Conservation (phyloP, 1,139 yeast species). For the Candida frijolesensis region DNA sequence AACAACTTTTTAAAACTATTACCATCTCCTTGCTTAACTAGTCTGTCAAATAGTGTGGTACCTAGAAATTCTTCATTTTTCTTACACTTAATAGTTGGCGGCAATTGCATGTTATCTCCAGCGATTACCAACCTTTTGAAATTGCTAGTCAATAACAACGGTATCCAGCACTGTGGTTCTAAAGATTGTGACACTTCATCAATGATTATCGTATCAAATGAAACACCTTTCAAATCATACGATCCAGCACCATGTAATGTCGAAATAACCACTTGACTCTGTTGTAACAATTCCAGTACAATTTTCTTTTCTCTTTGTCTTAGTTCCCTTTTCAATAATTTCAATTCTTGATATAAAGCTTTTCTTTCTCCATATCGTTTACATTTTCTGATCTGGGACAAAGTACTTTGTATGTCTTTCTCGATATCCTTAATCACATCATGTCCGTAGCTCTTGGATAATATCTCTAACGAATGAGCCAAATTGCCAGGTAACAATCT, state of each 20-base stretch:
- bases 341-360: slow-evolving; percentile 69
- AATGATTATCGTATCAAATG: slow-evolving; percentile 82
- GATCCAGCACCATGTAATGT: slow-evolving; percentile 91
- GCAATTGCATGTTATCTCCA: slow-evolving; percentile 86
- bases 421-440: slow-evolving; percentile 68
- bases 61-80: slow-evolving; percentile 33
- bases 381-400: slow-evolving; percentile 63
- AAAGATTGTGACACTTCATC: slow-evolving; percentile 95
- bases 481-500: slow-evolving; percentile 65
- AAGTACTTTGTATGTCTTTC: slow-evolving; percentile 65
- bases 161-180: slow-evolving; percentile 98
- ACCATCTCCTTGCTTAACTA: slow-evolving; percentile 55
- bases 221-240: slow-evolving; percentile 50
- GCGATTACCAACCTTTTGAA: slow-evolving; percentile 70
- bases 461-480: slow-evolving; percentile 75
- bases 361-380: slow-evolving; percentile 66
- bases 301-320: slow-evolving; percentile 66
- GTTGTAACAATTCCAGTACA: slow-evolving; percentile 56
- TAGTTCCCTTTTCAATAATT: slow-evolving; percentile 69
- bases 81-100: slow-evolving; percentile 64
- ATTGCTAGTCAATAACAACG: slow-evolving; percentile 66
- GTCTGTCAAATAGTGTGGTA: slow-evolving; percentile 76
- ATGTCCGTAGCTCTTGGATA: slow-evolving; percentile 54
- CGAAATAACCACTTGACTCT: slow-evolving; percentile 71
- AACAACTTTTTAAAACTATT: slow-evolving; percentile 55